Percentiles rank a stretch among this genome's conserved stretches.
These are phyloP conservation scores for Eucalyptus erythrocorys DNA, from an alignment of 345 rosid genomes.

Conservation along the genomic window DNA sequence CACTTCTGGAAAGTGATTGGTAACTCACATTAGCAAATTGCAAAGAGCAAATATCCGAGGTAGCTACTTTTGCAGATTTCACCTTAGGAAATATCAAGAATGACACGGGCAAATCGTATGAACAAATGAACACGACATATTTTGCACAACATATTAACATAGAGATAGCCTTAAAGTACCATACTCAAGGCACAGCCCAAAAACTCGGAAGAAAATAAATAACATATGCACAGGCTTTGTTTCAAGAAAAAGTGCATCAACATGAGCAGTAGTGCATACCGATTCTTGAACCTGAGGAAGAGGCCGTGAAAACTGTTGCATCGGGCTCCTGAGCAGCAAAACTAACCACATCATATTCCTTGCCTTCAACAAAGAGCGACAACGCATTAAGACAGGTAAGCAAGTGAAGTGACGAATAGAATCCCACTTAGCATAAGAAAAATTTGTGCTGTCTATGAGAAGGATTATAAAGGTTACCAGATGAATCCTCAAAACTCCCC, in stretches of 20 bases:
- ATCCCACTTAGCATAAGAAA: neutral
- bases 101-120: neutral
- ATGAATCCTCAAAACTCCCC: conserved; percentile 46
- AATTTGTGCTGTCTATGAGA: neutral
- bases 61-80: neutral
- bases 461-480: conserved; percentile 21
- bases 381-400: neutral
- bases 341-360: conserved; percentile 42
- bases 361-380: conserved; percentile 31
- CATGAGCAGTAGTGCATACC: conserved; percentile 15
- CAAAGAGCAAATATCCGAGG: neutral
- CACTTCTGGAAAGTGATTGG: neutral
- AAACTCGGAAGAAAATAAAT: neutral
- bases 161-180: neutral
- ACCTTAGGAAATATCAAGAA: neutral
- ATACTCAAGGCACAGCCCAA: neutral
- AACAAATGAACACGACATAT: neutral
- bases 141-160: neutral
- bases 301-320: conserved; percentile 45
- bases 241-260: neutral
- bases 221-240: neutral
- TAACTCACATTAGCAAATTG: neutral
- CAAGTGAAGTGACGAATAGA: neutral
- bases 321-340: conserved; percentile 33
- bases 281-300: conserved; percentile 30